Evolutionary conservation across 352 stramenopile genomes (phyloP).

Genomic region (Globisporangium apiculatum): DNA sequence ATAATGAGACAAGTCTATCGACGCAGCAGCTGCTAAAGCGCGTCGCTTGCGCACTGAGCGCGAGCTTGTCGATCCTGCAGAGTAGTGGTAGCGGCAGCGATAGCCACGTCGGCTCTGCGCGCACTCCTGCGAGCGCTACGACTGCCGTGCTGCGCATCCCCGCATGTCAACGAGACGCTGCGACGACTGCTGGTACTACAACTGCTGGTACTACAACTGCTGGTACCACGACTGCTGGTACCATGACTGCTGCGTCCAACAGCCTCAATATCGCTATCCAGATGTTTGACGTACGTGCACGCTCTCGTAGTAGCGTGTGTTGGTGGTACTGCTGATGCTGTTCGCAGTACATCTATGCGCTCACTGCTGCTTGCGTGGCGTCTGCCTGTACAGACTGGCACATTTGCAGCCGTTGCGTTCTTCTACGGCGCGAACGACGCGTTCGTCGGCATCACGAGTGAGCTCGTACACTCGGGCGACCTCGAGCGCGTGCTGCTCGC

Average conservation of each 20-base stretch:
- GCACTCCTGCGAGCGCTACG: slow-evolving; percentile 3
- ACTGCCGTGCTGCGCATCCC: slow-evolving; percentile 9
- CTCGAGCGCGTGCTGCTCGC: slow-evolving; percentile 22
- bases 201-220: too few species aligned
- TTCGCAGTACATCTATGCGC: neutral
- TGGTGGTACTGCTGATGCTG: neutral
- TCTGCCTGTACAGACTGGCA: slow-evolving; percentile 7
- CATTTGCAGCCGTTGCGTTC: slow-evolving; percentile 16
- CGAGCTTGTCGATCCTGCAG: slow-evolving; percentile 19
- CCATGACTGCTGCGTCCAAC: neutral
- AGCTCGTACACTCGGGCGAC: slow-evolving; percentile 15
- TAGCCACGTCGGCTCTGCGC: slow-evolving; percentile 6
- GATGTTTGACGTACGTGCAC: slow-evolving; percentile 27
- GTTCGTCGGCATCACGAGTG: slow-evolving; percentile 7
- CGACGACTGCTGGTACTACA: too few species aligned
- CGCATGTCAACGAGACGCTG: too few species aligned
- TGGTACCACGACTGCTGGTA: too few species aligned
- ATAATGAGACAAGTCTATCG: slow-evolving; percentile 7
- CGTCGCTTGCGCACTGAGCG: slow-evolving; percentile 22
- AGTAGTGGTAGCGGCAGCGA: slow-evolving; percentile 6
- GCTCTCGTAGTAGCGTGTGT: neutral
- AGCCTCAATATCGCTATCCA: slow-evolving; percentile 23
- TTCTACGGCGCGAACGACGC: slow-evolving; percentile 12
- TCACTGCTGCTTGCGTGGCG: neutral
- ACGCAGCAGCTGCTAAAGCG: slow-evolving; percentile 19